Evolutionary conservation across 2,329 filamentous ascomycete species (phyloP).

Genomic region (Penicillium expansum): DNA sequence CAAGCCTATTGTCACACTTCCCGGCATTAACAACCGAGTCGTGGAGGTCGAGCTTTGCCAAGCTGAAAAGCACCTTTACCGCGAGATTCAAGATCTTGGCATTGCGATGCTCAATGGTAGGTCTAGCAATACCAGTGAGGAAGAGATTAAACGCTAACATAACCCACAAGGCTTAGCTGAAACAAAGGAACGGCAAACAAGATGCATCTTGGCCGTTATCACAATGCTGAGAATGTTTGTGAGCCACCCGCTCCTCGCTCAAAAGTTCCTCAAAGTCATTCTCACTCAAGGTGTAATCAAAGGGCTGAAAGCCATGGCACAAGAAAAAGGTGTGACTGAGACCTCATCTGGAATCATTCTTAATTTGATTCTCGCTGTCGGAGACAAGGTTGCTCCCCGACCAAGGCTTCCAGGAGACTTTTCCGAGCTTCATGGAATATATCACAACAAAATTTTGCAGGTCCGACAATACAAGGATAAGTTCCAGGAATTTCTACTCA

Average conservation of each 20-base stretch:
- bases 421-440: not conserved
- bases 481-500: too few relatives aligned
- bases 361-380: not conserved
- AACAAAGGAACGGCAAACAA: slow-evolving; percentile 29
- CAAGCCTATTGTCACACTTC: not conserved
- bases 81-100: not conserved
- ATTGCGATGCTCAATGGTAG: slow-evolving; percentile 21
- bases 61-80: not conserved
- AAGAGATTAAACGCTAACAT: slow-evolving; percentile 28
- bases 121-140: not conserved
- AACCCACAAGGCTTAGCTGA: not conserved
- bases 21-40: not conserved
- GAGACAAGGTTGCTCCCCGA: not conserved
- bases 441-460: not conserved
- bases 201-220: slow-evolving; percentile 48
- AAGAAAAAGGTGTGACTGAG: slow-evolving; percentile 17
- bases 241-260: slow-evolving; percentile 49
- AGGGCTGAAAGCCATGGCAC: slow-evolving; percentile 38
- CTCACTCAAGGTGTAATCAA: slow-evolving; percentile 45
- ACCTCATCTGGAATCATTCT: not conserved
- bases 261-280: slow-evolving; percentile 46
- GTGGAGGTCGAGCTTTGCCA: not conserved
- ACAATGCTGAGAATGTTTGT: slow-evolving; percentile 53
- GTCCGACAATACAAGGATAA: not conserved
- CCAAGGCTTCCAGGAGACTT: not conserved